Evolutionary conservation across 225 moss, liverwort and hornwort species (phyloP).

Genomic region (Takakia lepidozioides): DNA sequence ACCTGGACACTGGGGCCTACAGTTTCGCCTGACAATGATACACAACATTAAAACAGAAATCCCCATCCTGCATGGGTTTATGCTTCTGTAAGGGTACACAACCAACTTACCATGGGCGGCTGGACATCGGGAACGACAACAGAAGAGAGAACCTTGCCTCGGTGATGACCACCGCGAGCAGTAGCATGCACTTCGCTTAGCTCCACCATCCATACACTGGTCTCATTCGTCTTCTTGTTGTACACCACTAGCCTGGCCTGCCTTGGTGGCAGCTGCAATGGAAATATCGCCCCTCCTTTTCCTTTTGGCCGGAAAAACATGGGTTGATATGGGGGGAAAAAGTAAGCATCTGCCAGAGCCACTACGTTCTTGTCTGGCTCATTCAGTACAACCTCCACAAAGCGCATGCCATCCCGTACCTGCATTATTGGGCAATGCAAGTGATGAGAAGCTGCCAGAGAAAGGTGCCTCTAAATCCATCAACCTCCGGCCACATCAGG

Average conservation of each 20-base stretch:
- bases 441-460: too few relatives aligned
- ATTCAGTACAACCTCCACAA: slow-evolving; percentile 89
- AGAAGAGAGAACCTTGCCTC: slow-evolving; percentile 77
- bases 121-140: slow-evolving; percentile 84
- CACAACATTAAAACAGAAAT: neutral
- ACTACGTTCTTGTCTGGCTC: slow-evolving; percentile 96
- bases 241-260: slow-evolving; percentile 85
- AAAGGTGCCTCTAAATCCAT: too few relatives aligned
- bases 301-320: slow-evolving; percentile 65
- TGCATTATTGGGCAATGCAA: too few relatives aligned
- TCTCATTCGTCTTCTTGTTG: slow-evolving; percentile 88
- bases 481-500: too few relatives aligned
- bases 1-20: too few relatives aligned
- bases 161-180: slow-evolving; percentile 85
- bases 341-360: slow-evolving; percentile 83
- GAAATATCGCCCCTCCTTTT: slow-evolving; percentile 72
- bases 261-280: slow-evolving; percentile 77
- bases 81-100: neutral
- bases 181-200: slow-evolving; percentile 90
- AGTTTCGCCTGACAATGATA: too few relatives aligned
- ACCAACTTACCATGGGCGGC: slow-evolving; percentile 81
- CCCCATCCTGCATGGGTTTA: neutral
- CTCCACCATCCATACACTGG: slow-evolving; percentile 86
- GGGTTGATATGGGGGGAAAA: slow-evolving; percentile 91
- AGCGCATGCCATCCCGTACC: slow-evolving; percentile 93